Percentiles rank a stretch among this genome's conserved stretches.
Conservation (phyloP, 768 basidiomycete genomes). For the Boletus tylopilopsis region DNA sequence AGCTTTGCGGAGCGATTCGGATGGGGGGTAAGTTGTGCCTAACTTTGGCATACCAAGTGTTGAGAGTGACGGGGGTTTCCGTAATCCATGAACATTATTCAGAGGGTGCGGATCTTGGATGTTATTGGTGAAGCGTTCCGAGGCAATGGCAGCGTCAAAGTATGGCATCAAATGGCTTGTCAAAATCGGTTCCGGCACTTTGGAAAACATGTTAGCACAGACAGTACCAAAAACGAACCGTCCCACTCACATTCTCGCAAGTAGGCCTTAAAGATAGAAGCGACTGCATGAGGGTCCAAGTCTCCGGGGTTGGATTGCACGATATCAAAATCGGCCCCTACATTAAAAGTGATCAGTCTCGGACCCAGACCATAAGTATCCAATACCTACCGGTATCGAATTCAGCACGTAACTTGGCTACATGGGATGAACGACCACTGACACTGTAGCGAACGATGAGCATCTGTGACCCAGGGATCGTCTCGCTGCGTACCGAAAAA, state of each 20-base stretch:
- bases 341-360: slow-evolving; percentile 9
- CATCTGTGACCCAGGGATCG: not conserved
- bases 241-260: slow-evolving; percentile 79
- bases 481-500: slow-evolving; percentile 65
- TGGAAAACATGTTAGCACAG: slow-evolving; percentile 6
- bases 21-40: slow-evolving; percentile 56
- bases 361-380: not conserved
- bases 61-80: slow-evolving; percentile 77
- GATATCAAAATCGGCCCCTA: slow-evolving; percentile 87
- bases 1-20: slow-evolving; percentile 51
- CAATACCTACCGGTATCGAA: slow-evolving; percentile 68
- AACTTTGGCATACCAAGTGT: slow-evolving; percentile 74
- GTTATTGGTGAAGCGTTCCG: slow-evolving; percentile 41
- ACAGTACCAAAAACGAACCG: not conserved
- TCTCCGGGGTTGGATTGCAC: slow-evolving; percentile 75
- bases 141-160: slow-evolving; percentile 74
- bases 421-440: slow-evolving; percentile 79
- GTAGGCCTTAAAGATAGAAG: slow-evolving; percentile 89
- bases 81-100: slow-evolving; percentile 40
- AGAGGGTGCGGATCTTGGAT: slow-evolving; percentile 31
- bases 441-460: slow-evolving; percentile 46
- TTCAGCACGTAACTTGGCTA: slow-evolving; percentile 67
- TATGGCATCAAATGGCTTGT: slow-evolving; percentile 65
- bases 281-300: slow-evolving; percentile 91
- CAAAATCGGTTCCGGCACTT: slow-evolving; percentile 86